Conservation (phyloP, 192 early-diverging fungal species). For the Gonapodya prolifera region DNA sequence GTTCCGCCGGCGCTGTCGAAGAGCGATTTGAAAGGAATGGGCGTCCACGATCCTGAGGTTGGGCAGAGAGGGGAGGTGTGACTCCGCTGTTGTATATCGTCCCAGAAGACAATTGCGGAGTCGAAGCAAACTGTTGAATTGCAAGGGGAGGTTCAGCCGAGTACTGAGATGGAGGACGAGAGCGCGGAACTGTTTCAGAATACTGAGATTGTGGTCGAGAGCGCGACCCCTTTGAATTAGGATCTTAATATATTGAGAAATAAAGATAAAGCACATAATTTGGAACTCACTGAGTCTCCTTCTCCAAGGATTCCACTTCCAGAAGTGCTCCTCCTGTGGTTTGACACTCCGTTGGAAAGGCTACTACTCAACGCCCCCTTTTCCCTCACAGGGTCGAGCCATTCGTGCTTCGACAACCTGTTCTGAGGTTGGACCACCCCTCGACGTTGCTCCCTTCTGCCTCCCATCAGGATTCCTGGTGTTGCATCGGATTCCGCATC, state of each 20-base stretch:
- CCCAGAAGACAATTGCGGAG: neutral
- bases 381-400: neutral
- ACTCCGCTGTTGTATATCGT: no score
- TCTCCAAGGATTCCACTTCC: neutral
- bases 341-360: neutral
- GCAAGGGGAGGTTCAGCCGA: neutral
- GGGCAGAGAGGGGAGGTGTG: neutral
- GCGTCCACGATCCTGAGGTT: neutral
- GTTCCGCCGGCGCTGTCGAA: neutral
- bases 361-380: neutral
- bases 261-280: no score
- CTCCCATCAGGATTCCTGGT: neutral
- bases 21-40: neutral
- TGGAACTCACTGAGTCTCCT: neutral
- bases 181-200: neutral
- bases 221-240: neutral
- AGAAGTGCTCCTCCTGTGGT: neutral
- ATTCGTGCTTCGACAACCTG: neutral
- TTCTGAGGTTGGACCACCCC: neutral
- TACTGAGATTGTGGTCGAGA: neutral
- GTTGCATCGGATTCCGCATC: neutral
- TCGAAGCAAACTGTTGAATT: neutral
- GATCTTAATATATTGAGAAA: no score
- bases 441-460: neutral
- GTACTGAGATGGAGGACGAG: neutral